A percentile compares a stretch with the other conserved stretches of the same genome.
These are phyloP conservation scores for Blumeria hordei DNA, from an alignment of 2,329 filamentous ascomycete genomes.

Conservation along the genomic window DNA sequence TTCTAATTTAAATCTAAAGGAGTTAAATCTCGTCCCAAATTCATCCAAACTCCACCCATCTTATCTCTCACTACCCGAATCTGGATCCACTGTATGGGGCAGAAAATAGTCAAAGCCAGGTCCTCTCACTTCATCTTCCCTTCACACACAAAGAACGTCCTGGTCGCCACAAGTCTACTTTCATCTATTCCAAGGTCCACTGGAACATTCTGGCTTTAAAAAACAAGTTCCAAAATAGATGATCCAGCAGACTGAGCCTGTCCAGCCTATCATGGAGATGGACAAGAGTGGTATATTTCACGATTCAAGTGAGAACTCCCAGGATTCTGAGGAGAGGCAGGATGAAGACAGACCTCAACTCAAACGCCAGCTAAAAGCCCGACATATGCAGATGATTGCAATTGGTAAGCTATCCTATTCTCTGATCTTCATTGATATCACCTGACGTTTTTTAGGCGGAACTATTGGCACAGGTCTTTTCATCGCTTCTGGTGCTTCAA, in stretches of 20 bases:
- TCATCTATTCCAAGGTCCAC: too few species aligned
- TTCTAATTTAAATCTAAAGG: too few species aligned
- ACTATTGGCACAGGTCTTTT: slow-evolving; percentile 54
- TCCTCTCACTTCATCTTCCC: neutral
- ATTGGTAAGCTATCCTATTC: slow-evolving; percentile 18
- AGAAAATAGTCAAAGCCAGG: neutral
- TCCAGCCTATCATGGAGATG: neutral
- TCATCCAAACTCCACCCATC: neutral
- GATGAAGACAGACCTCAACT: slow-evolving; percentile 3
- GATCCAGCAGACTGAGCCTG: too few species aligned
- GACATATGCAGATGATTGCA: slow-evolving; percentile 45
- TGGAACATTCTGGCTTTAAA: too few species aligned
- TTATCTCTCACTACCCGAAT: neutral
- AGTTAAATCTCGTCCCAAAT: neutral
- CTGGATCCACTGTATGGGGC: neutral
- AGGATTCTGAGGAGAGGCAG: slow-evolving; percentile 10
- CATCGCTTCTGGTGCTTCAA: slow-evolving; percentile 37
- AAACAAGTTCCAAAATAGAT: too few species aligned
- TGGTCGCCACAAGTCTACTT: too few species aligned
- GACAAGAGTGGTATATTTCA: neutral
- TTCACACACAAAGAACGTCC: neutral
- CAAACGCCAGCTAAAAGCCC: slow-evolving; percentile 22
- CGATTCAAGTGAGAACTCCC: slow-evolving; percentile 6
- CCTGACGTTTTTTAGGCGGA: slow-evolving; percentile 18
- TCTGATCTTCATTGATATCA: neutral